These are phyloP conservation scores for Priceomyces medius DNA, from an alignment of 805 yeast genomes.

Conservation along the genomic window DNA sequence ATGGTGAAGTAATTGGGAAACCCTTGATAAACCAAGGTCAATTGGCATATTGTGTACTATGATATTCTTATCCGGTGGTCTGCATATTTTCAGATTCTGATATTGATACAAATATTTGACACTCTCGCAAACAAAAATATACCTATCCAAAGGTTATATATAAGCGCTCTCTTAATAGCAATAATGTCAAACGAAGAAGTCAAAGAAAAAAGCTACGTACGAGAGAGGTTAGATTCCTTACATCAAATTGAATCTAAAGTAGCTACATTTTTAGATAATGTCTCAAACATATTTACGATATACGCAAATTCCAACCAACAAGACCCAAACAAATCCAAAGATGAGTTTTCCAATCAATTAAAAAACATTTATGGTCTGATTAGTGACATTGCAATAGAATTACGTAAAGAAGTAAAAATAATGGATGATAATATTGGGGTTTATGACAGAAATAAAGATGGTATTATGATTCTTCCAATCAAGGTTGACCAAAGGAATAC, in stretches of 20 bases:
- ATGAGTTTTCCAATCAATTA: slow-evolving; percentile 44
- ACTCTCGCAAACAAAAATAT: too few relatives aligned
- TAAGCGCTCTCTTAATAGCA: too few relatives aligned
- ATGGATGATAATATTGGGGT: slow-evolving; percentile 61
- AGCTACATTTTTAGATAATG: slow-evolving; percentile 48
- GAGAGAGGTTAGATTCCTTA: slow-evolving; percentile 51
- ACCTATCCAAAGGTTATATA: too few relatives aligned
- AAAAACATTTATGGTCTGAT: slow-evolving; percentile 51
- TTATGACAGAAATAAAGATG: slow-evolving; percentile 42
- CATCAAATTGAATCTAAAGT: slow-evolving; percentile 52
- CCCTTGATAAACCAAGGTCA: slow-evolving; percentile 38
- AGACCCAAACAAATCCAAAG: slow-evolving; percentile 24
- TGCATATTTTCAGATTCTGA: slow-evolving; percentile 1
- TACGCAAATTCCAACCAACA: slow-evolving; percentile 30
- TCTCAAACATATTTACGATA: slow-evolving; percentile 48
- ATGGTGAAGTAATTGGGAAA: slow-evolving; percentile 27
- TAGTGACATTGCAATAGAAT: slow-evolving; percentile 55
- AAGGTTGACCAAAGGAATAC: slow-evolving; percentile 70
- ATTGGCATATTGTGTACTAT: slow-evolving; percentile 28
- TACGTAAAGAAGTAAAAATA: slow-evolving; percentile 65
- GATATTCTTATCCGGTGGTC: background rate
- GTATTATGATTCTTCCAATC: slow-evolving; percentile 61
- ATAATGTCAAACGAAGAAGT: slow-evolving; percentile 10
- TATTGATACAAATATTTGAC: too few relatives aligned
- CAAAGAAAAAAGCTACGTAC: slow-evolving; percentile 36